Evolutionary conservation across 139 green algal genomes (phyloP), one percentile per base, ranked within the genome.

Genomic region (Deuterostichococcus epilithicus): DNA sequence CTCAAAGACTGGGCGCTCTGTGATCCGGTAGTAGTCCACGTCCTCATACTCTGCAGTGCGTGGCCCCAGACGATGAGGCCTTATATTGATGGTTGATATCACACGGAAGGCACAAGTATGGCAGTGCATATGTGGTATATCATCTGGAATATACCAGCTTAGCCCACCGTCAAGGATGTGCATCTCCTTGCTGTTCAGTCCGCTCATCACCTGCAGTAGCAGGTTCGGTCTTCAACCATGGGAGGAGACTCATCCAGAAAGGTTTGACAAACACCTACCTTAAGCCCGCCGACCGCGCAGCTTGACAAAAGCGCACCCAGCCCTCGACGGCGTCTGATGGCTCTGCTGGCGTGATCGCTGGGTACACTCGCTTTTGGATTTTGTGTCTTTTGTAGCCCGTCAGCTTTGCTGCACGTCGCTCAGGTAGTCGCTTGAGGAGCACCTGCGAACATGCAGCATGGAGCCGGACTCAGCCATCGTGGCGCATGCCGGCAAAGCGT

Each of bases 11-110:
- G 68, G 74, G 60, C 47, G 32, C 2, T 75, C 76, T 39, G 45
- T 44, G 1, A 69, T 36, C 26, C 90, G 83, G 70, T 86, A 89
- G 70, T 95, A 95, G 52, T 95, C 91, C 5, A 92, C 86, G 3
- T 78, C 80, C 47, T 95, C 91, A 73, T 92, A 95, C 34, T 89
- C 89, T 74, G 42, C 68, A 76, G 30, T 33, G 39, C 32, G 45
- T 44, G 58, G 36, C 4, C 34, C 26, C 1, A 37, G 0, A n/a
- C n/a, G n/a, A n/a, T n/a, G n/a, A n/a, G n/a, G n/a, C n/a, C n/a
- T n/a, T n/a, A n/a, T n/a, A n/a, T n/a, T n/a, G n/a, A n/a, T n/a
- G n/a, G n/a, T n/a, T n/a, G n/a, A n/a, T n/a, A n/a, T n/a, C n/a
- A n/a, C n/a, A n/a, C n/a, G n/a, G n/a, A n/a, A n/a, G n/a, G n/a